Base-by-base conservation (phyloP, 768 basidiomycete species). In the Scleroderma bovista region DNA sequence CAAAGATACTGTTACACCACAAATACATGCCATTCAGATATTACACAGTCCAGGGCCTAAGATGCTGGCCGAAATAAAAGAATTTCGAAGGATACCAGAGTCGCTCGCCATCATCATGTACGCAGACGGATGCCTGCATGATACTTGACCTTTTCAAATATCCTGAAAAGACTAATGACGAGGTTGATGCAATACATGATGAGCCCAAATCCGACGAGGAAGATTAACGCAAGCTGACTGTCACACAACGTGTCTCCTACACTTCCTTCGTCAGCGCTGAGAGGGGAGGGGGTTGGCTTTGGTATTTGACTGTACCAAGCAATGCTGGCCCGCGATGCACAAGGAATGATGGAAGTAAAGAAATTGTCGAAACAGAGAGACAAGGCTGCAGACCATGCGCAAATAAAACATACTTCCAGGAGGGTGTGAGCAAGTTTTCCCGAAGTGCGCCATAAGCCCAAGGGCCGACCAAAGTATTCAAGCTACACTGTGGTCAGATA, bases 371-470 rank as follows among this genome's bases (percentile, higher is more conserved):
- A 91, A 54, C 80, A 83, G 47, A 94, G 83, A 16, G 90, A 89
- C 47, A 94, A 76, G 15, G 87, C 84, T 29, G 90, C 88, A 50
- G 89, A 91, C 91, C 92, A 95, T n/a, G 86, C 80, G 68, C 92
- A 94, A 57, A 93, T 92, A 65, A 91, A 93, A 48, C 91, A 73
- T 40, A 93, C 86, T 72, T 95, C 93, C 41, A 83, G 77, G 29
- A 94, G 78, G 7, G 92, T 94, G 61, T 93, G 85, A 3, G 86
- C 81, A 33, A 93, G 78, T 68, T 94, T 94, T 44, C 75, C 81
- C 29, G 89, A 90, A 29, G 93, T 92, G 46, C 79, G 77, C 93
- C 93, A 95, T 26, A 95, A 72, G n/a, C 93, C 93, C 20, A 95
- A 72, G 6, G 93, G 93, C 32, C 86, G 82, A 36, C 93, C 88